Conservation (phyloP, 805 yeast species). For the Ogataea ramenticola region DNA sequence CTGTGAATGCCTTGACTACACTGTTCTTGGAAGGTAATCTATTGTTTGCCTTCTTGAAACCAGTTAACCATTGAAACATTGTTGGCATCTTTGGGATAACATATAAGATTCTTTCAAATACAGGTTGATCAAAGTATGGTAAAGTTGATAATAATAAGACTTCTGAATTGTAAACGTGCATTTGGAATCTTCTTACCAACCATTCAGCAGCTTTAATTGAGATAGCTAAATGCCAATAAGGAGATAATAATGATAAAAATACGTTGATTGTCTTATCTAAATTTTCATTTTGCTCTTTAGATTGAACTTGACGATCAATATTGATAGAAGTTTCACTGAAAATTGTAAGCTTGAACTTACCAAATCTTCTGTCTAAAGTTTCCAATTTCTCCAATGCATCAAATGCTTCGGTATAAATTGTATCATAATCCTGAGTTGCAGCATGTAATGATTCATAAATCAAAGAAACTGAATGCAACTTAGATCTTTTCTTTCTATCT, state of each 20-base stretch:
- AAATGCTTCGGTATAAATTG: conserved; percentile 60
- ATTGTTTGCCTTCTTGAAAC: conserved; percentile 48
- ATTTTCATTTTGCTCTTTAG: conserved; percentile 67
- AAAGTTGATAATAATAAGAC: conserved; percentile 59
- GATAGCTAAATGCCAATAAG: conserved; percentile 68
- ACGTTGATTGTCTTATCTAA: conserved; percentile 69
- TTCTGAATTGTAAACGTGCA: conserved; percentile 78
- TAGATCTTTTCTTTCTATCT: conserved; percentile 82
- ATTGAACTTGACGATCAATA: conserved; percentile 77
- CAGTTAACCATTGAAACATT: conserved; percentile 62
- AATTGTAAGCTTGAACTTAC: conserved; percentile 58
- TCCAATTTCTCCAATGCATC: conserved; percentile 74
- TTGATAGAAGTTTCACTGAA: conserved; percentile 77
- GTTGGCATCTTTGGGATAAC: conserved; percentile 71
- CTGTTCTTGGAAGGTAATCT: conserved; percentile 62
- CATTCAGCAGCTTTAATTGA: conserved; percentile 85
- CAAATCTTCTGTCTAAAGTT: conserved; percentile 67
- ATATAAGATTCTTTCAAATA: conserved; percentile 70
- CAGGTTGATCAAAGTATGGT: conserved; percentile 71
- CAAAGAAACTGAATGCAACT: conserved; percentile 82
- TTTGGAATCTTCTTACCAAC: conserved; percentile 86
- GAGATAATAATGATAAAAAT: conserved; percentile 66
- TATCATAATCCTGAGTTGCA: conserved; percentile 88
- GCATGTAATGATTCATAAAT: conserved; percentile 83
- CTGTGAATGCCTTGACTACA: conserved; percentile 67